Evolutionary conservation across 805 yeast species (phyloP), one percentile per base, ranked within the genome.

Genomic region (Maudiozyma barnettii): DNA sequence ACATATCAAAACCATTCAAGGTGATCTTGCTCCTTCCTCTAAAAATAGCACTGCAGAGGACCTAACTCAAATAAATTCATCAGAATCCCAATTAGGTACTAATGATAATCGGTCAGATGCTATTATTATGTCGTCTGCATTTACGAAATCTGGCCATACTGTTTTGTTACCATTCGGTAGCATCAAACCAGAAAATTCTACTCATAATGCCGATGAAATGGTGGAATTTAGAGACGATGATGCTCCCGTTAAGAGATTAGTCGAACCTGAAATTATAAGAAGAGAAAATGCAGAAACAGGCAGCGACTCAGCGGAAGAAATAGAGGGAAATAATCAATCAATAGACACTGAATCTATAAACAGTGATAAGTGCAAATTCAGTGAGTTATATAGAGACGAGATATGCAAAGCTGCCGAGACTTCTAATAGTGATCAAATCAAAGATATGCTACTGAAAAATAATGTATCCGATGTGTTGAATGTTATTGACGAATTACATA

Each of bases 401-500:
- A 42, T 65, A 26, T 58, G 57, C 12, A 52, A 57, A 14, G 61
- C 68, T 8, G 59, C 66, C 3, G 58, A 59, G 37, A 52, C 60
- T 5, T 46, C 65, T 42, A 64, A 70, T 49, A 67, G 68, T 50
- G 73, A 68, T 21, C 57, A 64, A 45, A 60, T 67, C 42, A 68
- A 62, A 52, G 67, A 66, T 30, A 61, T 64, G 39, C 56, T 68
- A 46, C 51, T 65, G 40, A 69, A 64, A 51, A 65, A 74, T 26
- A 70, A 71, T 51, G 60, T 70, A 9, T 59, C 68, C 4, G 64
- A 68, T 23, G 64, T 73, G 13, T 58, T 69, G 9, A 64, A 63
- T 18, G 63, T 69, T 5, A 57, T 75, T 41, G 68, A 67, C 41
- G 63, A 65, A 29, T 52, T 75, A 47, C 71, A 71, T 47, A 59